Evolutionary conservation across 345 rosid species (phyloP).

Genomic region (Toxicodendron radicans): DNA sequence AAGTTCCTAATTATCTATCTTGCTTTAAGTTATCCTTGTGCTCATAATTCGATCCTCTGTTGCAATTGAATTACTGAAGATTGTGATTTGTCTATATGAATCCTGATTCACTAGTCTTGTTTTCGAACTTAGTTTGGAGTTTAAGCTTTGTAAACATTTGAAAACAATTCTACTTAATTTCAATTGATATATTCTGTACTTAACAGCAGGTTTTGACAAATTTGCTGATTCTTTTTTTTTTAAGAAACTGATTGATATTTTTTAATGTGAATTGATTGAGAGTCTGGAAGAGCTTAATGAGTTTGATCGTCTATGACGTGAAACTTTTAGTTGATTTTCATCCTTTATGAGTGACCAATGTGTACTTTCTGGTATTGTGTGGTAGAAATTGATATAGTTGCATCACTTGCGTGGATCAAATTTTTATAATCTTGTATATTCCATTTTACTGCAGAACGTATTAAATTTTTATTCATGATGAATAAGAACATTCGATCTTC

Average conservation of each 20-base stretch:
- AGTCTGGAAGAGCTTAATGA: not conserved
- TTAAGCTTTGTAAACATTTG: not conserved
- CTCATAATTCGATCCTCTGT: not conserved
- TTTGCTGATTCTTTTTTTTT: not conserved
- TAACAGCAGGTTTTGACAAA: not conserved
- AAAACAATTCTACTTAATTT: not conserved
- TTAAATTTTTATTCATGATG: not conserved
- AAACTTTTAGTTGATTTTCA: not conserved
- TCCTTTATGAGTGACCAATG: not conserved
- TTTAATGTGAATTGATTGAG: not conserved
- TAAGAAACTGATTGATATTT: not conserved
- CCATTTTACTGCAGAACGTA: not conserved
- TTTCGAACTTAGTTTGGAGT: not conserved
- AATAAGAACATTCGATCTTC: not conserved
- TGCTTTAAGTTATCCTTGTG: not conserved
- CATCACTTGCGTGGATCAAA: slow-evolving; percentile 10
- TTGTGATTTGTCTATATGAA: not conserved
- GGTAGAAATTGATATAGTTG: not conserved
- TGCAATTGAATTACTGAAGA: not conserved
- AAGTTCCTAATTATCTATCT: slow-evolving; percentile 2
- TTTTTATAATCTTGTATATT: slow-evolving; percentile 10
- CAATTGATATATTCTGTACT: not conserved
- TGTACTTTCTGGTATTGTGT: not conserved
- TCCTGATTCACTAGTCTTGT: not conserved
- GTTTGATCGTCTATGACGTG: not conserved